phyloP scores from a whole-genome alignment of 2,329 filamentous ascomycete species.

The Fusarium odoratissimum region DNA sequence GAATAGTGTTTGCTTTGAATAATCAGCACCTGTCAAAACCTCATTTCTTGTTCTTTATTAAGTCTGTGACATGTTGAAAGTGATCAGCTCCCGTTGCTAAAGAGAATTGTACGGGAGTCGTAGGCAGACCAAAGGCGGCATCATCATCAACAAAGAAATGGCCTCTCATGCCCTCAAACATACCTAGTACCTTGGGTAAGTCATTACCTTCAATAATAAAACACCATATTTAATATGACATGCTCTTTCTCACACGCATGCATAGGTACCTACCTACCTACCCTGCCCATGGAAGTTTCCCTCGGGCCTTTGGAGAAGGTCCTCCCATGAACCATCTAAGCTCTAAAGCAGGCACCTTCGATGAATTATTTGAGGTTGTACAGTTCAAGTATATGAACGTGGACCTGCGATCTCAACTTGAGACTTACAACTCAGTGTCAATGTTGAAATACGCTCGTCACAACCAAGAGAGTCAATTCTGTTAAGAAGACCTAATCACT shows the following conservation, averaged over 20 bases:
- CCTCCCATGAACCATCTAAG: background rate
- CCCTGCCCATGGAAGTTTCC: background rate
- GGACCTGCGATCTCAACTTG: background rate
- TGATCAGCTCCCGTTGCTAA: background rate
- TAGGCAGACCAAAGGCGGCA: background rate
- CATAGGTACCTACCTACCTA: background rate
- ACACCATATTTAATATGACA: background rate
- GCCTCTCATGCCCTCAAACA: background rate
- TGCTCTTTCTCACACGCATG: background rate
- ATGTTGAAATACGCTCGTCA: background rate
- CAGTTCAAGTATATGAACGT: background rate
- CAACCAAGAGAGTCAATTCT: background rate
- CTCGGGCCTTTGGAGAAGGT: background rate
- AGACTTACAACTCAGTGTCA: background rate
- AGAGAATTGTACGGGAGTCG: background rate
- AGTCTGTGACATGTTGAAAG: background rate
- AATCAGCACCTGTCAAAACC: slow-evolving; percentile 46
- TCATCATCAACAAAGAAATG: background rate
- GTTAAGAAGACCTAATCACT: background rate
- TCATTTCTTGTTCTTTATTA: background rate
- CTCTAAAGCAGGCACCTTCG: background rate
- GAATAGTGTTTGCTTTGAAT: slow-evolving; percentile 49
- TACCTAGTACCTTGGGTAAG: background rate
- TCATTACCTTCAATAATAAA: background rate
- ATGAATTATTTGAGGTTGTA: background rate